These are phyloP conservation scores for Trichophyton rubrum DNA, from an alignment of 2,329 filamentous ascomycete species.

Conservation along the genomic window DNA sequence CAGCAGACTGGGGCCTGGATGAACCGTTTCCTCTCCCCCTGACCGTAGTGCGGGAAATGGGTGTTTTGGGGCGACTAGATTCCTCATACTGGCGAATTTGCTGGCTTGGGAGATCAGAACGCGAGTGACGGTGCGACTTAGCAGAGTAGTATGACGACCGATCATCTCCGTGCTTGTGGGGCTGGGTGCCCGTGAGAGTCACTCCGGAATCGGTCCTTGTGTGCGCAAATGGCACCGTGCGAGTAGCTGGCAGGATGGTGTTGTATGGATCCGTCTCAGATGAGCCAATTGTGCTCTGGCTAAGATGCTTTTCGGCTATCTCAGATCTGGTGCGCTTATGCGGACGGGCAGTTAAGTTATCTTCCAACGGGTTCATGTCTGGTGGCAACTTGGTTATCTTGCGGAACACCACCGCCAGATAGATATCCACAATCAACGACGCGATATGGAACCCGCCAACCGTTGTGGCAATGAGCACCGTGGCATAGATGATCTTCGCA, in stretches of 20 bases:
- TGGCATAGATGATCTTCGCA: conserved; percentile 49
- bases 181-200: conserved; percentile 35
- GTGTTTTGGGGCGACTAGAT: conserved; percentile 20
- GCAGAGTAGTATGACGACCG: conserved; percentile 40
- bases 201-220: conserved; percentile 55
- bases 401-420: conserved; percentile 65
- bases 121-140: conserved; percentile 23
- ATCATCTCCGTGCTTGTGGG: conserved; percentile 33
- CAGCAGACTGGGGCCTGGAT: conserved; percentile 22
- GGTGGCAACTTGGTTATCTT: conserved; percentile 73
- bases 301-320: conserved; percentile 50
- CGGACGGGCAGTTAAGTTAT: conserved; percentile 59
- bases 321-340: conserved; percentile 65
- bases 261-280: conserved; percentile 30
- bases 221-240: conserved; percentile 64
- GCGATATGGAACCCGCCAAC: conserved; percentile 57
- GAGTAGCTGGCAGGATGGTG: conserved; percentile 21
- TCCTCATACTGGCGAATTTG: conserved; percentile 21
- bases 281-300: conserved; percentile 36
- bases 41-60: conserved; percentile 18
- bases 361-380: conserved; percentile 89
- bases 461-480: conserved; percentile 55
- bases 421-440: conserved; percentile 59
- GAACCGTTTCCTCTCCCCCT: conserved; percentile 20
- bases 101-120: conserved; percentile 22